A percentile compares a stretch with the other conserved stretches of the same genome.
These are phyloP conservation scores for Pseudogymnoascus sp. DNA, from an alignment of 2,329 filamentous ascomycete species.

Conservation along the genomic window DNA sequence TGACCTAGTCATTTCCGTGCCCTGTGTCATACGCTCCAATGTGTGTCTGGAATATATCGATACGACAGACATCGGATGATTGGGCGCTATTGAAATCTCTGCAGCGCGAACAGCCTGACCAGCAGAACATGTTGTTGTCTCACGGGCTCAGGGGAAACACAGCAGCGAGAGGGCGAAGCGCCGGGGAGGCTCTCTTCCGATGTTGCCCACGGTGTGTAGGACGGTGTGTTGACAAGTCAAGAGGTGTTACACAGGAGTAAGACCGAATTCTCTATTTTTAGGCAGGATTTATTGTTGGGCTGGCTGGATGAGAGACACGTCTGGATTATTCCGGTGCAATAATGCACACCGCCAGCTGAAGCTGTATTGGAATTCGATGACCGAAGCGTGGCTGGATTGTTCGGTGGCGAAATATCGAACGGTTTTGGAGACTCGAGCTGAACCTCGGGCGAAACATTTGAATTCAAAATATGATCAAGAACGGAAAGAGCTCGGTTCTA, in stretches of 20 bases:
- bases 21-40: background rate
- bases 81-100: background rate
- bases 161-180: background rate
- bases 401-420: background rate
- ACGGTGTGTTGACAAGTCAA: conserved; percentile 1
- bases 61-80: conserved; percentile 1
- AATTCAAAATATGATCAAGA: conserved; percentile 7
- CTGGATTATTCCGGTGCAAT: background rate
- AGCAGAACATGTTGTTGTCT: background rate
- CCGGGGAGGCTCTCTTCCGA: background rate
- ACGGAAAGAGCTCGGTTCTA: background rate
- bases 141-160: background rate
- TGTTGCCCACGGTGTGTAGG: background rate
- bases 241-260: background rate
- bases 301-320: background rate
- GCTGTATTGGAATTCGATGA: background rate
- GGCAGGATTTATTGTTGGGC: background rate
- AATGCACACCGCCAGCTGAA: background rate
- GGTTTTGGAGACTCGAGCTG: background rate
- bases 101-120: background rate
- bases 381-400: background rate
- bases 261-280: background rate
- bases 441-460: background rate
- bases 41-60: conserved; percentile 2
- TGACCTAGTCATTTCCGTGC: background rate